Base-by-base conservation (phyloP, 352 stramenopile species). In the Pythium aquatile region DNA sequence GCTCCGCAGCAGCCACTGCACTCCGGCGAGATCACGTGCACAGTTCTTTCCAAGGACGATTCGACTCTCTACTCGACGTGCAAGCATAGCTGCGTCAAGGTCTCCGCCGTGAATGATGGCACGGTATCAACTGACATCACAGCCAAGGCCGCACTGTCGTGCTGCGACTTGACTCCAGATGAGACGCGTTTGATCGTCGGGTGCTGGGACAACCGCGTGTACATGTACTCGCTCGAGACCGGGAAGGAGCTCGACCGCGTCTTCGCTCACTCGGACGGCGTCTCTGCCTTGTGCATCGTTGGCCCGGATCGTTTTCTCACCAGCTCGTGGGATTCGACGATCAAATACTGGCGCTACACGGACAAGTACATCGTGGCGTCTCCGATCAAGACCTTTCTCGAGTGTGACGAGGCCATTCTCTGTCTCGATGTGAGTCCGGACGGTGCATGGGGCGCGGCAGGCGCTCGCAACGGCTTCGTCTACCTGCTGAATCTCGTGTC, bases 261-360 rank as follows among this genome's bases (percentile, higher is more conserved):
- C 5, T 65, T 85, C 3, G 83, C 83, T 1, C 85, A 94, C 40
- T 77, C 74, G 2, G 82, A 91, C 37, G 82, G 82, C 6, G 82
- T 94, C 35, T 91, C 83, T 14, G 83, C 80, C 14, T 78, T 94
- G 32, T 81, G 77, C 29, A 76, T 87, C 26, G 37, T 90, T 17
- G 71, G 51, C 9, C 24, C 76, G 9, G 73, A 81, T 17, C 77
- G 78, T 0, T 84, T 93, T 40, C 51, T 91, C 20, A 88, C 81
- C n/a, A 88, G 81, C 32, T 93, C 83, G 5, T 91, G 80, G 81
- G 83, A 93, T 61, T 88, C 81, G 0, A 91, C 70, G 1, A 74
- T 93, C 61, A 93, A 91, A 61, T 55, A 89, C 24, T 93, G 85
- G 85, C 70, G 77, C 14, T 93, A 90, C 42, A 87, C 82, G 1